Evolutionary conservation across 2,329 filamentous ascomycete genomes (phyloP).

Genomic region (Fusarium verticillioides): DNA sequence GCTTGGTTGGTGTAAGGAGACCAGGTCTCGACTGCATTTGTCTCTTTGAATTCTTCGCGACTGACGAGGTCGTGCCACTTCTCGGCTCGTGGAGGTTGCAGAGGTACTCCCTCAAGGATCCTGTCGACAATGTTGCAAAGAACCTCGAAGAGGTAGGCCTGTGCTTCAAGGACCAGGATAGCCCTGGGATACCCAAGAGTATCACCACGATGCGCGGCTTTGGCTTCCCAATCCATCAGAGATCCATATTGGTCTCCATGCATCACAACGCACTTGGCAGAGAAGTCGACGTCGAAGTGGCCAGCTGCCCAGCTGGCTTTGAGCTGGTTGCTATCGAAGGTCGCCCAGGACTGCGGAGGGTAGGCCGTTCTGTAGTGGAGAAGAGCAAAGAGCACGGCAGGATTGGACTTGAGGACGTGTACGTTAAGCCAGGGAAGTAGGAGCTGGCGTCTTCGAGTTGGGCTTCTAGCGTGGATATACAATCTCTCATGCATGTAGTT

Average conservation of each 20-base stretch:
- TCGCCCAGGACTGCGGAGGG: rapidly evolving
- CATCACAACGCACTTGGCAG: background rate
- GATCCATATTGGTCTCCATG: rapidly evolving
- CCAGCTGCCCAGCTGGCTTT: rapidly evolving
- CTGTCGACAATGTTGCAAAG: background rate
- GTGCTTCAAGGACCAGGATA: rapidly evolving
- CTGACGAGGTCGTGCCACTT: background rate
- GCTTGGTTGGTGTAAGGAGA: background rate
- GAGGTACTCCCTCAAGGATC: background rate
- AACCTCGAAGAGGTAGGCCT: rapidly evolving
- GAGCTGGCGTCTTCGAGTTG: rapidly evolving
- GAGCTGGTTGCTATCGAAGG: rapidly evolving
- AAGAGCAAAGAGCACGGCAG: rapidly evolving
- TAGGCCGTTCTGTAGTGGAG: rapidly evolving
- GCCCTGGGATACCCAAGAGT: background rate
- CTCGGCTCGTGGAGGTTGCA: rapidly evolving
- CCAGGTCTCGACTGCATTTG: rapidly evolving
- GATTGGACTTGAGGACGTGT: rapidly evolving
- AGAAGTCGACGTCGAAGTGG: rapidly evolving
- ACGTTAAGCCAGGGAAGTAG: background rate
- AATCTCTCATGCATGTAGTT: rapidly evolving
- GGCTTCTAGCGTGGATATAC: rapidly evolving
- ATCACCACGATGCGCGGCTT: rapidly evolving
- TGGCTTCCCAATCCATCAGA: background rate
- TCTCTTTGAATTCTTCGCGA: background rate